phyloP scores from a whole-genome alignment of 1,139 yeast species.

The Kodamaea ohmeri region DNA sequence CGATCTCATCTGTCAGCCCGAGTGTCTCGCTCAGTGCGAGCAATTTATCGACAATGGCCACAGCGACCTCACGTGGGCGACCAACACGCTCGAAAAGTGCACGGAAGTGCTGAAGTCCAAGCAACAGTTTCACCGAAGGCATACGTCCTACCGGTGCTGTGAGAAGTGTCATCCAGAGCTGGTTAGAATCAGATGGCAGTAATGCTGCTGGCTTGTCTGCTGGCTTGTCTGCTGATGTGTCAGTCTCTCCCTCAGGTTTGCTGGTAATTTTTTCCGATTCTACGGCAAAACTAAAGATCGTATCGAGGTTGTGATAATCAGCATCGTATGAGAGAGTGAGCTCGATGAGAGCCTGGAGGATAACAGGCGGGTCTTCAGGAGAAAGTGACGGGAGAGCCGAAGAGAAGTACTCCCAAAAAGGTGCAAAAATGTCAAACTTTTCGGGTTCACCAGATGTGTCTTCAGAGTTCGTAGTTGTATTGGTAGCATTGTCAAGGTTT shows the following conservation, averaged over 20 bases:
- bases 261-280: too few species aligned
- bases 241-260: too few species aligned
- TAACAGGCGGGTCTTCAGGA: slow-evolving; percentile 59
- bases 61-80: slow-evolving; percentile 40
- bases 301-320: slow-evolving; percentile 56
- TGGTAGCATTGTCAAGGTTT: neutral
- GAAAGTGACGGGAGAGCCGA: slow-evolving; percentile 62
- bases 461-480: too few species aligned
- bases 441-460: neutral
- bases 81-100: slow-evolving; percentile 40
- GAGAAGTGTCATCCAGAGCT: slow-evolving; percentile 53
- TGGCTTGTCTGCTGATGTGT: too few species aligned
- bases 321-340: slow-evolving; percentile 65
- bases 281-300: slow-evolving; percentile 57
- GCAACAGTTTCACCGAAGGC: slow-evolving; percentile 27
- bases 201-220: too few species aligned
- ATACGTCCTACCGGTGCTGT: slow-evolving; percentile 54
- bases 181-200: too few species aligned
- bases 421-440: slow-evolving; percentile 4
- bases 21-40: slow-evolving; percentile 18
- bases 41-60: slow-evolving; percentile 43
- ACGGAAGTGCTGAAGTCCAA: slow-evolving; percentile 38
- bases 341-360: slow-evolving; percentile 63
- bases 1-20: slow-evolving; percentile 32
- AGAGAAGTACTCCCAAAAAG: slow-evolving; percentile 65